Base-by-base conservation (phyloP, 2,329 filamentous ascomycete genomes). In the Neurospora crassa region DNA sequence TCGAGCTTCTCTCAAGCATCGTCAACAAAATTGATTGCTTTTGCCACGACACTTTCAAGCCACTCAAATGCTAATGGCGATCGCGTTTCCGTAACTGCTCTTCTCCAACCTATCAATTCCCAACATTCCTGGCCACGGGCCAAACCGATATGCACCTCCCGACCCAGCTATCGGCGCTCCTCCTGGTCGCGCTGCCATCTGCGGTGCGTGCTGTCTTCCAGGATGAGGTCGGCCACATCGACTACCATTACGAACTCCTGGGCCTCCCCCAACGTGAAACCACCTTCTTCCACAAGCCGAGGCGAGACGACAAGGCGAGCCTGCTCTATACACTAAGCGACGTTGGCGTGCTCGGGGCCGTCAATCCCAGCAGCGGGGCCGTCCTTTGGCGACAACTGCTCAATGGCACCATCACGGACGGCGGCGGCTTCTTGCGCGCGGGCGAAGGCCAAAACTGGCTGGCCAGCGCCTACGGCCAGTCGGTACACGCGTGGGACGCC, bases 281-380 rank as follows among this genome's bases (percentile, higher is more conserved):
- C 73, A 97, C 95, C 76, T 96, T 98, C 87, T 98, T 98, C 88
- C 93, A 97, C 83, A 91, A 90, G 76, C 95, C 96, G 47, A 87
- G 91, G 77, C 86, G 88, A 74, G 88, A 90, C 76, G 94, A 95
- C 74, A 93, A 92, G 80, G 94, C 94, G 43, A 95, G 92, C 70
- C 86, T 99, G 45, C 86, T 99, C 69, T 99, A 97, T 80, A 96
- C 96, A 0, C 84, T 98, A 67, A 96, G 93, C 74, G 92, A 97
- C 71, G 87, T 94, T 68, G 89, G 90, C 45, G 88, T 97, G 2
- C 82, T 99, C 20, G 96, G 93, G 68, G 95, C 95, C 1, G 87
- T 98, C 67, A 96, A 97, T 77, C 96, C 96, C 1, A 91, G 90
- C 78, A 94, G 91, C 78, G 95, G 96, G 20, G 86, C 88, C 2